phyloP scores from a whole-genome alignment of 257 asterid genomes.

The Solanum phureja region DNA sequence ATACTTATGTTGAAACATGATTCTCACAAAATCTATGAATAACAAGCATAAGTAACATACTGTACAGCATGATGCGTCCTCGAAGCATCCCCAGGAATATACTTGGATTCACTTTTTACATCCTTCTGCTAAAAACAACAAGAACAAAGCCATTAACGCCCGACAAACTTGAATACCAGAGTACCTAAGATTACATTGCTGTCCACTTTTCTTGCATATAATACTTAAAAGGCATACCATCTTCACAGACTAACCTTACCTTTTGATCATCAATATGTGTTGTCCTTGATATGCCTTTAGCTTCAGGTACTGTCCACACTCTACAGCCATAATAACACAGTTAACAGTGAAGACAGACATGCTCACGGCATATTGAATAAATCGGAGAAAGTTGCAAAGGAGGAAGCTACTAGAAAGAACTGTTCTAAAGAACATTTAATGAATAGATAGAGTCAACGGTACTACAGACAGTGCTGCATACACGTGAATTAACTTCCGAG shows the following conservation, averaged over 20 bases:
- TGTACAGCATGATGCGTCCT: conserved; percentile 39
- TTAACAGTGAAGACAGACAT: not conserved
- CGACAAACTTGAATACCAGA: not conserved
- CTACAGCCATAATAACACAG: conserved; percentile 20
- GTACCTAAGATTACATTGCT: not conserved
- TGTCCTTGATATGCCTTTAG: conserved; percentile 32
- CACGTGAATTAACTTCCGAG: not conserved
- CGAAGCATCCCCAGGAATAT: conserved; percentile 33
- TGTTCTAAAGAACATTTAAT: not conserved
- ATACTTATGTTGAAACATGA: not conserved
- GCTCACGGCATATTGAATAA: not conserved
- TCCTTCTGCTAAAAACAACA: conserved; percentile 10
- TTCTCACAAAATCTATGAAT: not conserved
- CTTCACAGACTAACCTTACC: conserved; percentile 36
- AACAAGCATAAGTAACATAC: conserved; percentile 34
- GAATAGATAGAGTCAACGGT: not conserved
- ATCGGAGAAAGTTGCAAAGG: not conserved
- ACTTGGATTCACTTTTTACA: conserved; percentile 29
- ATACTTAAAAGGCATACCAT: too few species aligned
- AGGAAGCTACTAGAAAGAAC: not conserved
- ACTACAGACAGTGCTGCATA: not conserved
- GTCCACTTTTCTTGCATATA: not conserved
- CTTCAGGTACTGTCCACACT: conserved; percentile 85
- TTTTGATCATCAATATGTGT: conserved; percentile 28
- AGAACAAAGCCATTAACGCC: not conserved